Percentiles rank a stretch among this genome's conserved stretches.
Conservation (phyloP, 176 grass and related monocot genomes). For the Triticum dicoccoides region DNA sequence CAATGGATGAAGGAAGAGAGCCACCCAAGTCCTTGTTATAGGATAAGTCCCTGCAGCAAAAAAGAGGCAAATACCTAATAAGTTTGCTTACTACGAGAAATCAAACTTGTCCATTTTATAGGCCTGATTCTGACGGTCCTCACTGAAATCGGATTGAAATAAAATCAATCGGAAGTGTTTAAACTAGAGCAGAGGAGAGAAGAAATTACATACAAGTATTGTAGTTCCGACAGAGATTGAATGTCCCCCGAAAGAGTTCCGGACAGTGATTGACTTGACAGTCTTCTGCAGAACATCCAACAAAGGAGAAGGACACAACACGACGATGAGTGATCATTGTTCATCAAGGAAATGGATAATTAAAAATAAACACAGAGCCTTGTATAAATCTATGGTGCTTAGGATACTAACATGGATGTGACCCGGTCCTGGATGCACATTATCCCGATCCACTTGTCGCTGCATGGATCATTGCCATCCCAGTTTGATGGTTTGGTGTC, state of each 20-base stretch:
- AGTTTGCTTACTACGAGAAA: neutral
- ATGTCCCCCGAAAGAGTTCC: constrained; percentile 80
- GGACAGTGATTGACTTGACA: constrained; percentile 57
- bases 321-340: neutral
- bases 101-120: neutral
- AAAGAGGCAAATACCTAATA: neutral
- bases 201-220: constrained; percentile 48
- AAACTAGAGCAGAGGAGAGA: neutral
- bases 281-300: constrained; percentile 42
- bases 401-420: constrained; percentile 49
- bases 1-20: constrained; percentile 52
- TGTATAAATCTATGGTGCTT: neutral
- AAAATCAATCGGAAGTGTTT: neutral
- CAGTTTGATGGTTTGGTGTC: constrained; percentile 58
- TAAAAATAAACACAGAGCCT: neutral
- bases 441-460: constrained; percentile 67
- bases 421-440: constrained; percentile 33
- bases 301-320: neutral
- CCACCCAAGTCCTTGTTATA: constrained; percentile 66
- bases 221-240: constrained; percentile 44
- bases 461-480: constrained; percentile 64
- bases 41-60: constrained; percentile 67
- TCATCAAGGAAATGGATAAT: neutral
- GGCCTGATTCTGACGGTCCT: neutral
- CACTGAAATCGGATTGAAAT: neutral